Percentiles rank a stretch among this genome's conserved stretches.
Evolutionary conservation across 1,284 basidiomycete species (phyloP).

Genomic region (Puccinia triticina): DNA sequence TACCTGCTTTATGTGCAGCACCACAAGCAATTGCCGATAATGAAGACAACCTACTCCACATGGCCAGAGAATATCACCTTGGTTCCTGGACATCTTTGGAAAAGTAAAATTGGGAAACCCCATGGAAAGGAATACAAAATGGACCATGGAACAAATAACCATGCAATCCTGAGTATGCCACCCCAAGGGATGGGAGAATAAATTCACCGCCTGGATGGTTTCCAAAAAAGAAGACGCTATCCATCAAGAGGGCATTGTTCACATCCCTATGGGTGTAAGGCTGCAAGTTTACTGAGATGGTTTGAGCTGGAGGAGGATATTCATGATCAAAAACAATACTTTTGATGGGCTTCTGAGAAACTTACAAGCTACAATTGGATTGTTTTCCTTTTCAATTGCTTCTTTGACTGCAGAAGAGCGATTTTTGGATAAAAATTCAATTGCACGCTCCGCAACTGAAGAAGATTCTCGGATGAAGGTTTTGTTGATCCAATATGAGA

Average conservation of each 20-base stretch:
- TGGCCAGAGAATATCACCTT: not conserved
- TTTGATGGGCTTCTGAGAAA: no score
- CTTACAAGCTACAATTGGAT: not conserved
- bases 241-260: no score
- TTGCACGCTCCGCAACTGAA: not conserved
- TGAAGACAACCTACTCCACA: not conserved
- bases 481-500: constrained; percentile 3
- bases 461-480: not conserved
- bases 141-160: not conserved
- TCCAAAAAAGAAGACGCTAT: constrained; percentile 6
- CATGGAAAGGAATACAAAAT: no score
- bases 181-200: not conserved
- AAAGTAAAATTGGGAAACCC: not conserved
- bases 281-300: not conserved
- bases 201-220: not conserved
- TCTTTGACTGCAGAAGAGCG: not conserved
- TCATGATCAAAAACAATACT: no score
- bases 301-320: not conserved
- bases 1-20: not conserved
- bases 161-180: not conserved
- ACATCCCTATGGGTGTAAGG: not conserved
- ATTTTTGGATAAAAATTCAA: not conserved
- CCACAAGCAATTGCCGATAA: not conserved
- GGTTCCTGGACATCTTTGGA: not conserved
- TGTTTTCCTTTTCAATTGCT: not conserved